Conservation (phyloP, 2,329 filamentous ascomycete genomes). For the Beauveria medogensis region DNA sequence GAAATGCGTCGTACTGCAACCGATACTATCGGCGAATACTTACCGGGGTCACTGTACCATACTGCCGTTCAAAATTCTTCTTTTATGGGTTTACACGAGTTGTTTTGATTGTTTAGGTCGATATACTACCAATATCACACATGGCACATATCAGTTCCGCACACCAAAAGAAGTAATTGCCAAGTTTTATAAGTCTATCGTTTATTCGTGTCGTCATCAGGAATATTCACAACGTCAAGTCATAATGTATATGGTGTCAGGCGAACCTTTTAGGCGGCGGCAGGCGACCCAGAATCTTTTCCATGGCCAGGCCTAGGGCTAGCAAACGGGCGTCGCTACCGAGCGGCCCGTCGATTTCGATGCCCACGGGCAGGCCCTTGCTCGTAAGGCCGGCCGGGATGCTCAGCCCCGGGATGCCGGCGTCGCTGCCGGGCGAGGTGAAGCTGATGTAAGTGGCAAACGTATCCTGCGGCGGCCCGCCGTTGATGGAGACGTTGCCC, state of each 20-base stretch:
- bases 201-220: neutral
- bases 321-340: slow-evolving; percentile 13
- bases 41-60: neutral
- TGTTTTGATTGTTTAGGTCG: neutral
- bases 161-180: neutral
- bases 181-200: neutral
- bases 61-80: neutral
- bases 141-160: neutral
- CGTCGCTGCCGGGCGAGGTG: slow-evolving; percentile 13
- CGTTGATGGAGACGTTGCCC: slow-evolving; percentile 15
- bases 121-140: neutral
- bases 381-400: slow-evolving; percentile 13
- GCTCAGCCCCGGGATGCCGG: slow-evolving; percentile 14
- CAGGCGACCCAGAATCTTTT: slow-evolving; percentile 11
- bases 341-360: slow-evolving; percentile 14
- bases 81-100: neutral
- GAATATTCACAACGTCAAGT: neutral
- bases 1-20: neutral
- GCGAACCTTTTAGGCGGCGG: slow-evolving; percentile 9
- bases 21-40: neutral
- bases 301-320: slow-evolving; percentile 12
- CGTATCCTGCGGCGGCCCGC: slow-evolving; percentile 10
- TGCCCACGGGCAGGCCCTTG: slow-evolving; percentile 11
- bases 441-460: slow-evolving; percentile 12
- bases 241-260: too few relatives aligned